Conservation (phyloP, 179 eudicot species). For the Carnegiea gigantea region DNA sequence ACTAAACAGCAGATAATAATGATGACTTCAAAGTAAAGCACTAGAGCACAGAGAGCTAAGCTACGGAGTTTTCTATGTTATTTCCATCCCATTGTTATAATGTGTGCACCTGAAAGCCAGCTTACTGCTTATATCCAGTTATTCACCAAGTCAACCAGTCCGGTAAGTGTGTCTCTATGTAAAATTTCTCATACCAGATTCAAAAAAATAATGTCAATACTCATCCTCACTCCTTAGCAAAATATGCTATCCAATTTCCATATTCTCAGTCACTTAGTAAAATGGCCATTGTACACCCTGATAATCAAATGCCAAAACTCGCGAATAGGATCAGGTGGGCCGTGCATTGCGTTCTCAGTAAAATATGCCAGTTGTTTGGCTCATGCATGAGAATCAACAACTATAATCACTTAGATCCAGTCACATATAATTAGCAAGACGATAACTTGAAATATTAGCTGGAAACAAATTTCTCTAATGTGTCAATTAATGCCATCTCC, state of each 20-base stretch:
- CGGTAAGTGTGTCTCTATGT: background rate
- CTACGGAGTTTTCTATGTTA: background rate
- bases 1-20: no score
- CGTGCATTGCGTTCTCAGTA: background rate
- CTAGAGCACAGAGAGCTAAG: no score
- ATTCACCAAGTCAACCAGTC: background rate
- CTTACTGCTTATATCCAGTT: background rate
- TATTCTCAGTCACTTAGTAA: background rate
- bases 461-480: no score
- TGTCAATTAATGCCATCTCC: no score
- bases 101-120: background rate
- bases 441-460: no score
- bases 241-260: background rate
- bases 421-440: no score
- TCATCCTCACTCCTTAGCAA: background rate
- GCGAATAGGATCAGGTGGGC: background rate
- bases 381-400: no score
- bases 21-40: no score
- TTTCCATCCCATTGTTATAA: background rate
- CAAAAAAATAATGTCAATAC: background rate
- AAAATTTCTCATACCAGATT: background rate
- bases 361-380: background rate
- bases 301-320: background rate
- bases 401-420: no score
- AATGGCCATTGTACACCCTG: background rate